Evolutionary conservation across 192 early-diverging fungal species (phyloP), one percentile per base, ranked within the genome.

Genomic region (Coemansia sp.): DNA sequence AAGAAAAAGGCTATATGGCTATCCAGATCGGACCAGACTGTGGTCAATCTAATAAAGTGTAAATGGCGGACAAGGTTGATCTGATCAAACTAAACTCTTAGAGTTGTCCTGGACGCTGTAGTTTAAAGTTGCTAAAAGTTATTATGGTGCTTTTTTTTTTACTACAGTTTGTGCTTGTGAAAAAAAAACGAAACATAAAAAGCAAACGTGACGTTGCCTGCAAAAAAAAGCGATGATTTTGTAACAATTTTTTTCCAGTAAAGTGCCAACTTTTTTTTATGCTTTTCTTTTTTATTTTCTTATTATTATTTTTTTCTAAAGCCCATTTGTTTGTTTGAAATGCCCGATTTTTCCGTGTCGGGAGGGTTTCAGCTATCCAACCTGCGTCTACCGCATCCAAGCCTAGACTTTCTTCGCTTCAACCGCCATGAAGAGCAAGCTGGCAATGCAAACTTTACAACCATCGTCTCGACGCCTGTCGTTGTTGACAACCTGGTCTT

Each of bases 361-460:
- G 55, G 51, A 11, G 56, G 56, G 18, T 70, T 70, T 28, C 68
- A 70, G 61, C 61, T 70, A n/a, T 70, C 68, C 2, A 70, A 63
- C 52, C 40, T 70, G 38, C 68, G 68, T 10, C 38, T 70, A 33
- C 68, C 68, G 18, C 68, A 70, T 48, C 68, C 68, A n/a, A 70
- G 22, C 62, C 48, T 70, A 2, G 68, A 70, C 36, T 70, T 70
- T 61, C 48, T 70, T 56, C 68, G 68, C 32, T 70, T 70, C 32
- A 70, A 58, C 29, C 54, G 68, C 2, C 55, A 63, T 29, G 68
- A 70, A 49, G 68, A 70, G 34, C 61, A 63, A 5, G 56, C 56
- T 25, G 60, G 59, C 48, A 62, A 70, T 50, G 62, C 62, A 52
- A 70, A 70, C 62, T 70, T 70, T 54, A 70, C 68, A 4, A 62